Evolutionary conservation across 208 protist species (phyloP), one percentile per base, ranked within the genome.

Genomic region (Blechomonas ayalai): DNA sequence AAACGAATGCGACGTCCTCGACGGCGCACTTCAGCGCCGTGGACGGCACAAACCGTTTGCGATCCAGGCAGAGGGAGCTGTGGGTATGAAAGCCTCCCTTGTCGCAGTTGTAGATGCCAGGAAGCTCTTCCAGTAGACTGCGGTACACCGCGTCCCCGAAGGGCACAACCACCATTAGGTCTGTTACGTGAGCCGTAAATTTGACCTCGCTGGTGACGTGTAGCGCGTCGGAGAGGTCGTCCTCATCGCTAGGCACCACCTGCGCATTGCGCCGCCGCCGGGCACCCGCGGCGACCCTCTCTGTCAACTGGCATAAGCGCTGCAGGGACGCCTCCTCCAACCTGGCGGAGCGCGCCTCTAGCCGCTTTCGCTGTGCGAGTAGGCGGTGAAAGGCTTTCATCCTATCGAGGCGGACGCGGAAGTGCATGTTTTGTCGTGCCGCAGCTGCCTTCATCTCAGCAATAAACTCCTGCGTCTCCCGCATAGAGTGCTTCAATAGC

Each of bases 111-210:
- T 69, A 85, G 10, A 63, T 53, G 22, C 70, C 70, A 15, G 67
- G 57, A 7, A 70, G 18, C 22, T 70, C 67, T 52, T 94, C 82
- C 12, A 94, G 36, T 12, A 94, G 32, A 43, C 64, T 73, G 44
- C 80, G 80, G 43, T 72, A 91, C 23, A 72, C 67, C 6, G 73
- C 77, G 35, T 94, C 86, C 5, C 86, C 86, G 20, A 87, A 90
- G 1, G 86, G 86, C 2, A 94, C 37, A 5, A 94, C 78, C 19
- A 83, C 53, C 42, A 86, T 59, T 39, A 94, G 75, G 49, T 82
- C 64, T 25, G 57, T 62, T 22, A 94, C 57, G 6, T 66, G 76
- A 0, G 67, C 76, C 27, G 78, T 57, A 33, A 83, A 59, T 36
- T 58, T 69, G 59, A 83, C 67, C 33, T 73, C 43, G 19, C 43